A percentile compares a stretch with the other conserved stretches of the same genome.
These are phyloP conservation scores for Neurospora sp. DNA, from an alignment of 495 filamentous ascomycete species.

Conservation along the genomic window DNA sequence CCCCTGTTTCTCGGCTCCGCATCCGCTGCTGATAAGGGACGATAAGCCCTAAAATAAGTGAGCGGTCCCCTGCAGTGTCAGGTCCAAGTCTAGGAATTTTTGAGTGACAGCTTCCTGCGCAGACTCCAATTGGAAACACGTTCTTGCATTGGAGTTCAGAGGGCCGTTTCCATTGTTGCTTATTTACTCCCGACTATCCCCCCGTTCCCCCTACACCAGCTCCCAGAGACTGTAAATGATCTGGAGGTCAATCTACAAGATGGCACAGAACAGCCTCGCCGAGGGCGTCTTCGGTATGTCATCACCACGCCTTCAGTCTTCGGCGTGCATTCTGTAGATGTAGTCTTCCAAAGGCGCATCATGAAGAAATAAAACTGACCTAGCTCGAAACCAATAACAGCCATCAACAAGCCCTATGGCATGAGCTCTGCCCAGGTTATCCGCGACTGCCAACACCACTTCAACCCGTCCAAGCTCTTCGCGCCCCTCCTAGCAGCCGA, in stretches of 20 bases:
- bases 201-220: too few relatives aligned
- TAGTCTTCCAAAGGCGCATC: background rate
- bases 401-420: constrained; percentile 83
- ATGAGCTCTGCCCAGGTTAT: constrained; percentile 81
- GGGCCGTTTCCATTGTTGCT: background rate
- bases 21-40: background rate
- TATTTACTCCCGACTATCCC: background rate
- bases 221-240: constrained; percentile 15
- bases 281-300: constrained; percentile 65
- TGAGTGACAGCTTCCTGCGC: background rate
- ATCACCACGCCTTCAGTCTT: background rate
- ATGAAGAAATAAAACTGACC: background rate
- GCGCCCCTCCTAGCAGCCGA: constrained; percentile 60
- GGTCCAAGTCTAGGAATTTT: background rate
- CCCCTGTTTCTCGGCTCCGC: background rate
- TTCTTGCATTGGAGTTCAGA: background rate
- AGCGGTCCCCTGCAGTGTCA: background rate
- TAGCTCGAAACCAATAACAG: constrained; percentile 30
- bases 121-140: background rate
- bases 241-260: constrained; percentile 23
- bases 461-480: constrained; percentile 74
- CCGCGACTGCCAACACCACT: constrained; percentile 68
- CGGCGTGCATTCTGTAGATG: background rate
- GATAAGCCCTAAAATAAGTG: background rate
- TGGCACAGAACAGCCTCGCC: constrained; percentile 51